A percentile compares a stretch with the other conserved stretches of the same genome.
These are phyloP conservation scores for Dactylonectria estremocensis DNA, from an alignment of 2,329 filamentous ascomycete genomes.

Conservation along the genomic window DNA sequence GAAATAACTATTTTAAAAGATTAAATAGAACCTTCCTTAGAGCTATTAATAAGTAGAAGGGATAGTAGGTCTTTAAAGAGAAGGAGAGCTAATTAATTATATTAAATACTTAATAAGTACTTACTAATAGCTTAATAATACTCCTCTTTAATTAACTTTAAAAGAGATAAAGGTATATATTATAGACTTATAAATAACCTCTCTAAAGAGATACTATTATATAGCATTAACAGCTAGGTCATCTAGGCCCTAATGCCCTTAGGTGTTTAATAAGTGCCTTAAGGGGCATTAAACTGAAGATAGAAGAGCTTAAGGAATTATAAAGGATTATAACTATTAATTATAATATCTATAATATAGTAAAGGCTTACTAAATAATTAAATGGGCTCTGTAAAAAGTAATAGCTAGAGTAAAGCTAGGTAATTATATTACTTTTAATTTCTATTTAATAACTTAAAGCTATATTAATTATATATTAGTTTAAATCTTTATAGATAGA, in stretches of 20 bases:
- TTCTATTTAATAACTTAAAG: no score
- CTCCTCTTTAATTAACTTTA: no score
- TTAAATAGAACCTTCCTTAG: not conserved
- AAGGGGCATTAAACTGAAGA: not conserved
- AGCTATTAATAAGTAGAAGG: not conserved
- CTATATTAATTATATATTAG: no score
- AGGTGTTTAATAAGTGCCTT: not conserved
- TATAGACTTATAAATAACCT: not conserved
- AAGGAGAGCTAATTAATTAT: no score
- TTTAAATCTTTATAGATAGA: no score
- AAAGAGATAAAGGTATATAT: not conserved
- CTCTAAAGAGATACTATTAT: not conserved
- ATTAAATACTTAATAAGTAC: not conserved
- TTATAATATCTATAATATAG: not conserved
- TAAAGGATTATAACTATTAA: not conserved
- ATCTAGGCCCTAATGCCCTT: not conserved
- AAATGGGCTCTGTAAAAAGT: not conserved
- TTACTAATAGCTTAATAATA: no score
- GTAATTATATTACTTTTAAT: not conserved
- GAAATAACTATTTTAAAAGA: not conserved
- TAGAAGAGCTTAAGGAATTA: not conserved
- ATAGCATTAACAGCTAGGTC: not conserved
- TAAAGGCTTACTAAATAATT: not conserved
- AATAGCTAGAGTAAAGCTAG: not conserved
- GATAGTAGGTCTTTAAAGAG: not conserved